phyloP scores from a whole-genome alignment of 2,329 filamentous ascomycete species.

The Epicoccum nigrum region DNA sequence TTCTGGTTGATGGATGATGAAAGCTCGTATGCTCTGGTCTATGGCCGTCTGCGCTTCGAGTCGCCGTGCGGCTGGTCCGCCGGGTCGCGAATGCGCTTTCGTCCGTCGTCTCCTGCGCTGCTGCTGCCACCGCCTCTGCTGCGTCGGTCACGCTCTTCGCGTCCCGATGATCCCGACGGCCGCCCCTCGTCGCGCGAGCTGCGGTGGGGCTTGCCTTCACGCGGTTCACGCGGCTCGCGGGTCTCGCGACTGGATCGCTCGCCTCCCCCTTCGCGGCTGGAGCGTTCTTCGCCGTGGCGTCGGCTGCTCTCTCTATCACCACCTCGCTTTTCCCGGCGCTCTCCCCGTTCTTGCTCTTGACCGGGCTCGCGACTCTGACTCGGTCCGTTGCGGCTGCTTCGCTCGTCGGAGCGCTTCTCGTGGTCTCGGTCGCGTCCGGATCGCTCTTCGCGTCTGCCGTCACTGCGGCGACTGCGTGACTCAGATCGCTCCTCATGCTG shows the following conservation, averaged over 20 bases:
- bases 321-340: slow-evolving; percentile 38
- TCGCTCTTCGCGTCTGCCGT: slow-evolving; percentile 37
- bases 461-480: slow-evolving; percentile 34
- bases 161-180: slow-evolving; percentile 31
- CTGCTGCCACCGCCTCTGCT: slow-evolving; percentile 25
- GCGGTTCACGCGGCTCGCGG: slow-evolving; percentile 21
- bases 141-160: slow-evolving; percentile 32
- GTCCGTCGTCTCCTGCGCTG: slow-evolving; percentile 26
- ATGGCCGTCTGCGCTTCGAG: slow-evolving; percentile 32
- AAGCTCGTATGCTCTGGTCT: slow-evolving; percentile 16
- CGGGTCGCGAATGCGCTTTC: slow-evolving; percentile 31
- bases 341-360: slow-evolving; percentile 34
- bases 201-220: slow-evolving; percentile 30
- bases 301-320: slow-evolving; percentile 31
- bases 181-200: slow-evolving; percentile 32
- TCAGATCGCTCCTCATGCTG: slow-evolving; percentile 37
- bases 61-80: slow-evolving; percentile 34
- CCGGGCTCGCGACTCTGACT: slow-evolving; percentile 22
- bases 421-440: slow-evolving; percentile 33
- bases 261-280: slow-evolving; percentile 20
- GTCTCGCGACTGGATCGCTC: slow-evolving; percentile 23
- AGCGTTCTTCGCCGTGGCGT: slow-evolving; percentile 26
- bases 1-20: slow-evolving; percentile 10
- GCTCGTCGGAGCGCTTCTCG: slow-evolving; percentile 37
- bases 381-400: slow-evolving; percentile 29